Conservation (phyloP, 768 basidiomycete species). For the Russula foetens region DNA sequence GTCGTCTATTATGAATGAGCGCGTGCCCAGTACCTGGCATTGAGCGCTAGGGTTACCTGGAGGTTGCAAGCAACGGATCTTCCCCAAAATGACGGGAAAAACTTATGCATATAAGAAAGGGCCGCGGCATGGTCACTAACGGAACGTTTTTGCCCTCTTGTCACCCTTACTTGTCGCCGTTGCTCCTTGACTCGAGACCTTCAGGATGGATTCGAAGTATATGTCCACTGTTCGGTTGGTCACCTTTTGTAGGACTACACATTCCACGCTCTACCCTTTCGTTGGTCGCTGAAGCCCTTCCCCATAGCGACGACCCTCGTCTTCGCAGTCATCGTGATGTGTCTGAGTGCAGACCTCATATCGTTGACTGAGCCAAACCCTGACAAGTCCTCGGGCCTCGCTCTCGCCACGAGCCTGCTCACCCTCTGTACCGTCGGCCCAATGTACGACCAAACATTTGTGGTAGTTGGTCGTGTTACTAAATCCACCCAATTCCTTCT, state of each 20-base stretch:
- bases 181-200: not conserved
- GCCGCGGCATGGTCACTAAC: too few relatives aligned
- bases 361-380: constrained; percentile 12
- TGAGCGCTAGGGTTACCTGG: not conserved
- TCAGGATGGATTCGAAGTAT: not conserved
- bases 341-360: constrained; percentile 25
- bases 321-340: constrained; percentile 29
- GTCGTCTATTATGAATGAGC: not conserved
- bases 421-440: constrained; percentile 27
- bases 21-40: not conserved
- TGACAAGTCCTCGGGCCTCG: constrained; percentile 24
- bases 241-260: not conserved
- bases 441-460: constrained; percentile 20
- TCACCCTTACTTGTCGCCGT: too few relatives aligned
- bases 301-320: constrained; percentile 11
- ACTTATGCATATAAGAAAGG: not conserved
- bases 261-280: not conserved
- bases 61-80: not conserved
- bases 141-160: not conserved
- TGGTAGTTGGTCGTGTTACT: not conserved
- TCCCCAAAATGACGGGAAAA: not conserved
- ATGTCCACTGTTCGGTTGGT: not conserved
- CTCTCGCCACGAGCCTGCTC: constrained; percentile 24
- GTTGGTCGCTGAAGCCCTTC: not conserved
- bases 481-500: not conserved